Percentiles rank a stretch among this genome's conserved stretches.
These are phyloP conservation scores for Talaromyces sp. DNA, from an alignment of 2,329 filamentous ascomycete genomes.

Conservation along the genomic window DNA sequence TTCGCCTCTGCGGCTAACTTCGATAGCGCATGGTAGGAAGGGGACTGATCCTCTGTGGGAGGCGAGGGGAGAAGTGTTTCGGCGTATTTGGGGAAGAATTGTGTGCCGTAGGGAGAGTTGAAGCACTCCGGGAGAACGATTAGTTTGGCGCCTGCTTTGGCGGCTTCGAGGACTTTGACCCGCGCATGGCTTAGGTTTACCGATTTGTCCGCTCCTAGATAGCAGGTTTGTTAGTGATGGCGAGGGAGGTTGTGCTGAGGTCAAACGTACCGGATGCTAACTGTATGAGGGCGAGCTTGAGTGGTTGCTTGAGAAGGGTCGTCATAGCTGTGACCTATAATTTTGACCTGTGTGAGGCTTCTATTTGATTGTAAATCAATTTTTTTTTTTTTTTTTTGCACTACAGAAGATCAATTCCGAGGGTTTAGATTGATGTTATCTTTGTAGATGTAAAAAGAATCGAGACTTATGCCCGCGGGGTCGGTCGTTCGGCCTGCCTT, in stretches of 20 bases:
- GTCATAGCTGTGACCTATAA: slow-evolving; percentile 39
- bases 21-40: slow-evolving; percentile 81
- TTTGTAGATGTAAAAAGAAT: not conserved
- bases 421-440: not conserved
- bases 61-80: slow-evolving; percentile 80
- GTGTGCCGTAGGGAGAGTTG: slow-evolving; percentile 92
- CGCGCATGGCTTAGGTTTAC: slow-evolving; percentile 79
- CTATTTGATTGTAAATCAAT: not conserved
- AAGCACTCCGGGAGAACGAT: slow-evolving; percentile 97
- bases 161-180: slow-evolving; percentile 77
- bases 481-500: not conserved
- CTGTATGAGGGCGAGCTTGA: slow-evolving; percentile 80
- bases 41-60: slow-evolving; percentile 66
- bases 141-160: slow-evolving; percentile 71
- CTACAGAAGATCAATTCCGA: not conserved
- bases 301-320: slow-evolving; percentile 65
- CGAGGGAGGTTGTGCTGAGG: not conserved
- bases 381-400: too few relatives aligned
- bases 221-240: slow-evolving; percentile 2
- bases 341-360: not conserved
- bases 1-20: slow-evolving; percentile 73
- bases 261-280: slow-evolving; percentile 62
- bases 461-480: not conserved
- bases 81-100: slow-evolving; percentile 88
- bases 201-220: slow-evolving; percentile 69